A percentile compares a stretch with the other conserved stretches of the same genome.
Conservation (phyloP, 805 yeast genomes). For the Metschnikowia peoriensis region DNA sequence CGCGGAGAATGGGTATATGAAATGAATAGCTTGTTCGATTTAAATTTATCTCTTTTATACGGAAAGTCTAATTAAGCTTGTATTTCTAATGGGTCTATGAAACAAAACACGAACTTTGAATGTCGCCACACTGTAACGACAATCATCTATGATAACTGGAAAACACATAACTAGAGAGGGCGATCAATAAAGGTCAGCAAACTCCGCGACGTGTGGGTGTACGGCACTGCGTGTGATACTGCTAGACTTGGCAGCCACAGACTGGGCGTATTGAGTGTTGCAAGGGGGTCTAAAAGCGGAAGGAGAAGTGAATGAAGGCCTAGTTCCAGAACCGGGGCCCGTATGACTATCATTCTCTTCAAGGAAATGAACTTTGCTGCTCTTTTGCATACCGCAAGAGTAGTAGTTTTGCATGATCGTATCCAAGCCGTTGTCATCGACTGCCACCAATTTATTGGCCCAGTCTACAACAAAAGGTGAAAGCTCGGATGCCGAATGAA, state of each 20-base stretch:
- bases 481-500: constrained; percentile 14
- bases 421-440: constrained; percentile 43
- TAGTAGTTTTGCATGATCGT: constrained; percentile 41
- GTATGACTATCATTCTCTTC: constrained; percentile 11
- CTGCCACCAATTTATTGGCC: constrained; percentile 56
- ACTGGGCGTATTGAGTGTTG: not conserved
- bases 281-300: not conserved
- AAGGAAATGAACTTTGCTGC: constrained; percentile 15
- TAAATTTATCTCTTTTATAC: not conserved
- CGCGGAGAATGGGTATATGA: constrained; percentile 76
- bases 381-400: constrained; percentile 20
- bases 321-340: constrained; percentile 3
- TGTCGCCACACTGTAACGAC: not conserved
- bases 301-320: constrained; percentile 6
- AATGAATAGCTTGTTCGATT: not conserved
- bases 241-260: constrained; percentile 2
- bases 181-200: constrained; percentile 41
- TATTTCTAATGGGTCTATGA: constrained; percentile 1
- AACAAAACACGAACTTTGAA: not conserved
- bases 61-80: not conserved
- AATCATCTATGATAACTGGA: not conserved
- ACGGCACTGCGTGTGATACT: constrained; percentile 20
- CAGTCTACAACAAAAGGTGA: constrained; percentile 52
- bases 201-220: constrained; percentile 45
- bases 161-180: not conserved